A percentile compares a stretch with the other conserved stretches of the same genome.
Conservation (phyloP, 192 early-diverging fungal species). For the Radiomyces spectabilis region DNA sequence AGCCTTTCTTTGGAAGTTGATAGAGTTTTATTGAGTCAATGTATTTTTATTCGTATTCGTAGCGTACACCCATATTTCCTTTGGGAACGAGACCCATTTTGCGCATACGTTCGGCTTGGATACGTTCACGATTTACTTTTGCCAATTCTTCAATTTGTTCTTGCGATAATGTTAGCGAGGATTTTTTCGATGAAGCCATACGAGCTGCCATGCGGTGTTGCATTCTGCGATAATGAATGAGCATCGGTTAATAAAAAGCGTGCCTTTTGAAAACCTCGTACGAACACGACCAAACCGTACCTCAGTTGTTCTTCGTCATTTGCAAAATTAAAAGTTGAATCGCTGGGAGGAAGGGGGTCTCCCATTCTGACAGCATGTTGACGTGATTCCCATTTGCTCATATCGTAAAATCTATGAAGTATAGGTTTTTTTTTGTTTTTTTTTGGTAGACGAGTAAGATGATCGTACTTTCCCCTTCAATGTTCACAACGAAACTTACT, state of each 20-base stretch:
- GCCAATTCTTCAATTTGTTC: constrained; percentile 39
- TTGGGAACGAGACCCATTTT: constrained; percentile 43
- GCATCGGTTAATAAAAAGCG: not conserved
- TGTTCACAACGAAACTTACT: constrained; percentile 15
- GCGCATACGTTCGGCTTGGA: constrained; percentile 43
- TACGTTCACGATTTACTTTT: constrained; percentile 33
- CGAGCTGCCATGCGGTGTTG: constrained; percentile 18
- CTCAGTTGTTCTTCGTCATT: constrained; percentile 45
- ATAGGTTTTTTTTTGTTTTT: not conserved
- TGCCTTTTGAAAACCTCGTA: not conserved
- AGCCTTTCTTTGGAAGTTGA: too few species aligned
- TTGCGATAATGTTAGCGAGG: constrained; percentile 19
- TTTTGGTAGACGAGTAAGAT: not conserved
- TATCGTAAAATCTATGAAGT: constrained; percentile 34
- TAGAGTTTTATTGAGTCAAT: not conserved
- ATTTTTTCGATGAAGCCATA: constrained; percentile 5
- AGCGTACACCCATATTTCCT: constrained; percentile 39
- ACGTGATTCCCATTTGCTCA: constrained; percentile 40
- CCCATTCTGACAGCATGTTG: constrained; percentile 41
- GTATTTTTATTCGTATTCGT: constrained; percentile 28
- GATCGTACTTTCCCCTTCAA: too few species aligned
- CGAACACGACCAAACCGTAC: too few species aligned
- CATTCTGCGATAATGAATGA: constrained; percentile 3
- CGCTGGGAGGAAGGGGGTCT: constrained; percentile 12
- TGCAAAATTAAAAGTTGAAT: constrained; percentile 27